A percentile compares a stretch with the other conserved stretches of the same genome.
phyloP scores from a whole-genome alignment of 805 yeast species.

The Candida germanica region DNA sequence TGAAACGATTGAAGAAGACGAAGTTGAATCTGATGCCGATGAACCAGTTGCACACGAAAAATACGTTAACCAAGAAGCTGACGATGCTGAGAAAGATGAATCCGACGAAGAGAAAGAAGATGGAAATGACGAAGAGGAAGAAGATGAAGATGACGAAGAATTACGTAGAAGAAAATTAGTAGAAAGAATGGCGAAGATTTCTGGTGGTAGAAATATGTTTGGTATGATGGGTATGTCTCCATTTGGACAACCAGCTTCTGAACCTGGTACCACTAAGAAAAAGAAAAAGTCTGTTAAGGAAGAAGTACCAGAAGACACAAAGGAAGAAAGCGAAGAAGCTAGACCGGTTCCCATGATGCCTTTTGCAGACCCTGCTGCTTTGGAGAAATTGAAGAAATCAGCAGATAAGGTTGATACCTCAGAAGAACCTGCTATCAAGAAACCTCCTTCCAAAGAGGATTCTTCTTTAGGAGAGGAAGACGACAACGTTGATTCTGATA shows the following conservation, averaged over 20 bases:
- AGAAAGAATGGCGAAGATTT: conserved; percentile 93
- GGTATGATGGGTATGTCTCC: conserved; percentile 64
- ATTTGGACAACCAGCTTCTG: conserved; percentile 27
- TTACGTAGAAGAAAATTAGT: conserved; percentile 71
- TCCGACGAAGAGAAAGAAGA: conserved; percentile 29
- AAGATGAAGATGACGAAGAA: conserved; percentile 73
- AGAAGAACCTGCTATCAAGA: not conserved
- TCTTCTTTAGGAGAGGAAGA: conserved; percentile 15
- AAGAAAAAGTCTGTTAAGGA: conserved; percentile 8
- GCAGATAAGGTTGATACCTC: not conserved
- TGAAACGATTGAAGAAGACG: not conserved
- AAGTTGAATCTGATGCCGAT: not conserved
- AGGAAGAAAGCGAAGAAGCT: conserved; percentile 23
- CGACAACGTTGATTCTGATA: conserved; percentile 8
- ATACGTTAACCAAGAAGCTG: not conserved
- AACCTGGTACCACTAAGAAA: conserved; percentile 14
- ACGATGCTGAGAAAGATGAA: conserved; percentile 3
- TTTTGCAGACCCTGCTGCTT: conserved; percentile 14
- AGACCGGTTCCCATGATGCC: conserved; percentile 15
- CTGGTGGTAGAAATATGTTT: conserved; percentile 81
- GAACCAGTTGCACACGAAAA: not conserved
- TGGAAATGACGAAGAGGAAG: conserved; percentile 49
- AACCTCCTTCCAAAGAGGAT: conserved; percentile 5
- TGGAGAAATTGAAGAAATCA: conserved; percentile 6
- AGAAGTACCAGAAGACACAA: conserved; percentile 10